These are phyloP conservation scores for Coemansia erecta DNA, from an alignment of 192 early-diverging fungal species.

Conservation along the genomic window DNA sequence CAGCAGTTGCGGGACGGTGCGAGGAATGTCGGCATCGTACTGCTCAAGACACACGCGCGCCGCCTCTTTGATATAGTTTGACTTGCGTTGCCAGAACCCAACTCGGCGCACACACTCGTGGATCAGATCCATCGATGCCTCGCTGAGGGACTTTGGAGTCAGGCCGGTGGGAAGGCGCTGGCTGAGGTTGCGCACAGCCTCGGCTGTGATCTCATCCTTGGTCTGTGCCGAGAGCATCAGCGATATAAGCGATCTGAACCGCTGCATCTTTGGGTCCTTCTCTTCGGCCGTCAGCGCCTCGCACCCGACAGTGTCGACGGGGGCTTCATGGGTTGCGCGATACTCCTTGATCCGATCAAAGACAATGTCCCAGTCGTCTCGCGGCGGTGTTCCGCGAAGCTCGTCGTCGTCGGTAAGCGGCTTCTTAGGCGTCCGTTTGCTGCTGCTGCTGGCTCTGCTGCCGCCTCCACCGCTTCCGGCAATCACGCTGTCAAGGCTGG, in stretches of 20 bases:
- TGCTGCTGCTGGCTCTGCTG: constrained; percentile 16
- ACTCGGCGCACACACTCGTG: constrained; percentile 75
- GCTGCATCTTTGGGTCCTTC: constrained; percentile 55
- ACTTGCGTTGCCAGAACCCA: constrained; percentile 88
- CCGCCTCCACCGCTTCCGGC: constrained; percentile 17
- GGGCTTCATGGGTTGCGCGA: constrained; percentile 63
- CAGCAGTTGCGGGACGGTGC: constrained; percentile 73
- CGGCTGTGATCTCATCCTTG: constrained; percentile 83
- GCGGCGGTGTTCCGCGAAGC: constrained; percentile 39
- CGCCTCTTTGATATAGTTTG: constrained; percentile 75
- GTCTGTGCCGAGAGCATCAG: constrained; percentile 93
- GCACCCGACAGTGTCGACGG: constrained; percentile 91
- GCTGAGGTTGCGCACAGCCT: constrained; percentile 67
- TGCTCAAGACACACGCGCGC: constrained; percentile 70
- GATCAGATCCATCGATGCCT: constrained; percentile 60
- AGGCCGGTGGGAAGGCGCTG: constrained; percentile 68
- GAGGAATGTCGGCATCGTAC: constrained; percentile 80
- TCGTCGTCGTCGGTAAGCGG: constrained; percentile 36
- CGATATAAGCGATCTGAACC: constrained; percentile 82
- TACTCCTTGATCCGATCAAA: constrained; percentile 67
- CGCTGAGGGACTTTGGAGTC: constrained; percentile 63
- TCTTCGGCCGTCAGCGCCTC: constrained; percentile 62
- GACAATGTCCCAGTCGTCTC: constrained; percentile 64
- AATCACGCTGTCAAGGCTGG: constrained; percentile 23
- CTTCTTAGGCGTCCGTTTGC: constrained; percentile 19